Evolutionary conservation across 2,329 filamentous ascomycete genomes (phyloP), one percentile per base, ranked within the genome.

Genomic region (Cercospora canescens): DNA sequence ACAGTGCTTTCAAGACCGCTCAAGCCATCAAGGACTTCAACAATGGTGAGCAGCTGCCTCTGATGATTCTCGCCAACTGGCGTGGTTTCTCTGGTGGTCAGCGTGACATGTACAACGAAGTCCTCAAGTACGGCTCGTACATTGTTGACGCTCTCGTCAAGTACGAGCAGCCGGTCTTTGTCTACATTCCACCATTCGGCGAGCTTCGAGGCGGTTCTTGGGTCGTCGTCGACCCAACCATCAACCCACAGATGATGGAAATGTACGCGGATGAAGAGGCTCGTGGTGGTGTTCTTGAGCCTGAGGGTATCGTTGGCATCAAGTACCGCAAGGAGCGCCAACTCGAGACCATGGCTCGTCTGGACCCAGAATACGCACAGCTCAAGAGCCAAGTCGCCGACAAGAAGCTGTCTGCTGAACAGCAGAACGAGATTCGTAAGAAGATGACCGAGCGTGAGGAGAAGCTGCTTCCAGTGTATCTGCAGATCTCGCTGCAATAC

Each of bases 21-120:
- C 95, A 99, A 82, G 95, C 95, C 64, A 96, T 99, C 83, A 93
- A 91, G 76, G 95, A 99, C 85, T 99, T 99, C 88, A 99, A 99
- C 88, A 89, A 96, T 72, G 95, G 95, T 79, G 95, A 99, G 83
- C 95, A 99, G 84, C 86, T 99, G 77, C 95, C 95, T 64, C 85
- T 99, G 72, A 98, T 99, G 93, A 99, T 99, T 78, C 89, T 99
- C 70, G 95, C 95, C 82, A 99, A 99, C 87, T 99, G 95, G 95
- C 91, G 95, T 89, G 95, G 95, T 85, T 99, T 99, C 92, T 99
- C 95, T 73, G 95, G 95, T 85, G 95, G 95, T 71, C 95, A 99
- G 83, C 93, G 94, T 74, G 95, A 99, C 82, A 99, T 99, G 95
- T 99, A 96, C 89, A 97, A 98, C 84, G 95, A 99, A 83, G 95